Conservation (phyloP, 2,329 filamentous ascomycete genomes). For the Lachnellula occidentalis region DNA sequence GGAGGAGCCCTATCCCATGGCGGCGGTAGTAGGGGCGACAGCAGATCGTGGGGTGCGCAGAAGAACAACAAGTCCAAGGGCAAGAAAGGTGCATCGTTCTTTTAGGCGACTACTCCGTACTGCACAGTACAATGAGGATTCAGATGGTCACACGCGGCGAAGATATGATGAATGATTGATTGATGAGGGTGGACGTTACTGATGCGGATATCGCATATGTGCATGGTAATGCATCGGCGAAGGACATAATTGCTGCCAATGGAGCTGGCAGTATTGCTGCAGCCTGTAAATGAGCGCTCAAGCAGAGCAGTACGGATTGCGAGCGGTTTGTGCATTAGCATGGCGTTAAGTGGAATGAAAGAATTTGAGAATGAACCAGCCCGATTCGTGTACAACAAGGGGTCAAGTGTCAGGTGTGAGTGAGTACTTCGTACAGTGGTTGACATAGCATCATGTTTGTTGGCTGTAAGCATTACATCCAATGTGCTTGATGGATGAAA, state of each 20-base stretch:
- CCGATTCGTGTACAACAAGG: neutral
- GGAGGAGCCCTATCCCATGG: neutral
- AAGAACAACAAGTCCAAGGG: conserved; percentile 1
- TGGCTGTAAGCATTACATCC: neutral
- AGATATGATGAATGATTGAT: conserved; percentile 8
- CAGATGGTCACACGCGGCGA: conserved; percentile 9
- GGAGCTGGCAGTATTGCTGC: neutral
- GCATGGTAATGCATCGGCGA: conserved; percentile 8
- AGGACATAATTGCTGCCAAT: neutral
- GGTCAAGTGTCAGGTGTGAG: neutral
- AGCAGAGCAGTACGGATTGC: neutral
- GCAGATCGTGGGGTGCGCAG: neutral
- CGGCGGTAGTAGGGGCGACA: neutral
- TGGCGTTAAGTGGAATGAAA: conserved; percentile 4
- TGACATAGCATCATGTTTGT: neutral
- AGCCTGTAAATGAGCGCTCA: neutral
- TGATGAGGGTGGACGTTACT: neutral
- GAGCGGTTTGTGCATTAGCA: neutral
- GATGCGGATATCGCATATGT: conserved; percentile 8
- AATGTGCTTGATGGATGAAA: neutral
- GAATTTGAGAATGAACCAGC: neutral
- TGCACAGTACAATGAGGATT: neutral
- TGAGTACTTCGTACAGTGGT: neutral
- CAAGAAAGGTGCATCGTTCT: conserved; percentile 5
- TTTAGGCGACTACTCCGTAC: neutral